Base-by-base conservation (phyloP, 441 rosid species). In the Isatis lusitanica region DNA sequence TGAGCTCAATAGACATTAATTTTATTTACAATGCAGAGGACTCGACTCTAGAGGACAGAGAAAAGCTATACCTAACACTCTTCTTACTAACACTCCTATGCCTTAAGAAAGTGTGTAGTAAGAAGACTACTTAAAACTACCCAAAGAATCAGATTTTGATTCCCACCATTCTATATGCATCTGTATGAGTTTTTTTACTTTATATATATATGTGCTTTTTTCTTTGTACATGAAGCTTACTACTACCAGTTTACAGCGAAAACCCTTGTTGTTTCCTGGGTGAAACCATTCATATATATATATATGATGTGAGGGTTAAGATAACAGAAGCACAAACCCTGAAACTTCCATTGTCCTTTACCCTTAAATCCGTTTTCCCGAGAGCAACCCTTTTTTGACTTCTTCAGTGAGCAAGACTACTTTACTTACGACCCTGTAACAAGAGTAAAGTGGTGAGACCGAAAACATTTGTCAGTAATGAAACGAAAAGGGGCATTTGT, bases 111-210 rank as follows among this genome's bases (percentile, higher is more conserved):
- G 63, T 57, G 61, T 47, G 9, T 62, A 44, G 66, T 55, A 75
- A 56, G 74, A 69, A 36, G 52, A 62, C 69, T 52, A 75, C 58
- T 63, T 38, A 12, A 52, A 26, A 47, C 75, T 57, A 76, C 71
- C 55, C 48, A 84, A 86, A 84, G 92, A 90, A 88, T 90, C 94
- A 85, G 85, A 82, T 79, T 79, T 84, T 88, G 97, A 90, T 86
- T 88, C 91, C 90, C 76, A 83, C 28, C 78, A 56, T 61, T 77
- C 78, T 63, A 75, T 80, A 85, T 73, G 70, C 67, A 24, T 78
- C 84, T 65, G 81, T 70, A 71, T 71, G 24, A 21, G 43, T 68
- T 74, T 64, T 13, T 9, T 50, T 11, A 11, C 59, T 5, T 21
- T 24, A 30, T 66, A 35, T 24, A 17, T 1, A 26, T 75, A 46